These are phyloP conservation scores for Ophiostoma ips DNA, from an alignment of 2,329 filamentous ascomycete species.

Conservation along the genomic window DNA sequence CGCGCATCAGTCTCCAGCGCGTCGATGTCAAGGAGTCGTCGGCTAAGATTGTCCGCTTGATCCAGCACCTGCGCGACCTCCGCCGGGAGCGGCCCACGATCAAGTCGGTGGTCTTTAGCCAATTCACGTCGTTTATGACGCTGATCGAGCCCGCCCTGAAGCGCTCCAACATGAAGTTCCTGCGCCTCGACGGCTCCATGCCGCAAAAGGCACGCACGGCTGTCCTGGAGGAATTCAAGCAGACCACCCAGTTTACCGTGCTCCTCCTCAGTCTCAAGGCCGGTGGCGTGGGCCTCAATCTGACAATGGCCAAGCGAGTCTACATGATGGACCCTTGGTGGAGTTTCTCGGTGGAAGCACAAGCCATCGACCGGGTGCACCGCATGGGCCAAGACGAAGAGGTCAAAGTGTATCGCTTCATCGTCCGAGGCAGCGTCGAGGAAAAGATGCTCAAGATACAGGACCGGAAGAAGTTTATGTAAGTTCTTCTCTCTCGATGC, in stretches of 20 bases:
- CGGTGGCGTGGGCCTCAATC: conserved; percentile 84
- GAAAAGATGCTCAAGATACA: conserved; percentile 89
- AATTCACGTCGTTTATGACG: conserved; percentile 92
- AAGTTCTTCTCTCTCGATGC: conserved; percentile 29
- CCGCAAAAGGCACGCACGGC: conserved; percentile 69
- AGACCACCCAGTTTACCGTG: conserved; percentile 50
- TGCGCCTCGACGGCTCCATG: conserved; percentile 90
- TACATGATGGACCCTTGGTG: conserved; percentile 99
- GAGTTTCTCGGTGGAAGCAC: conserved; percentile 92
- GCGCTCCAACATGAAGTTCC: conserved; percentile 56
- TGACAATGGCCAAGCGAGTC: conserved; percentile 77
- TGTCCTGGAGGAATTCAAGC: conserved; percentile 60
- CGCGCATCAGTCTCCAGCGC: conserved; percentile 46
- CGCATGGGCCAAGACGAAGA: conserved; percentile 86
- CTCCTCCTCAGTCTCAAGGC: conserved; percentile 75
- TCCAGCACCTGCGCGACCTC: conserved; percentile 58
- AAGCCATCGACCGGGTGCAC: conserved; percentile 95
- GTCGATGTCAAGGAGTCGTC: conserved; percentile 56
- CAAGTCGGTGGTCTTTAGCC: conserved; percentile 89
- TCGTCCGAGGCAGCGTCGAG: conserved; percentile 84
- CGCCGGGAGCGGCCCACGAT: conserved; percentile 51
- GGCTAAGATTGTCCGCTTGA: conserved; percentile 72
- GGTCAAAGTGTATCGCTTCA: conserved; percentile 76
- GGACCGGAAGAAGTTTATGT: conserved; percentile 93
- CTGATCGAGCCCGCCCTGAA: conserved; percentile 73